Evolutionary conservation across 148 eudicot species (phyloP).

Genomic region (Rhododendron molle): DNA sequence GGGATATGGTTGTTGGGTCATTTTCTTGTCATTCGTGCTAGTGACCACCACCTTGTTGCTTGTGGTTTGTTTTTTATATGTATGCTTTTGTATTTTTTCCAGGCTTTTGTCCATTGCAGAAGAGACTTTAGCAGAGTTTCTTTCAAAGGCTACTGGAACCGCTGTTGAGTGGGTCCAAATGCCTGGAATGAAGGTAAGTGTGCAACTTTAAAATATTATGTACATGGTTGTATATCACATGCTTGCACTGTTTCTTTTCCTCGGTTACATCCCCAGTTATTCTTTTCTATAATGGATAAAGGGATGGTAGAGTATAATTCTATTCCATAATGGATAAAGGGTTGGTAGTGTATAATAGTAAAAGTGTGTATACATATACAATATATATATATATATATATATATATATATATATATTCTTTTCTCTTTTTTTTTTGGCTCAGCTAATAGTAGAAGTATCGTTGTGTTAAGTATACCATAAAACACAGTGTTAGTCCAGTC

Average conservation of each 20-base stretch:
- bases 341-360: too few species aligned
- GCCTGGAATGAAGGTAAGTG: slow-evolving; percentile 99
- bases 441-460: background rate
- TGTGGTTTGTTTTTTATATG: slow-evolving; percentile 36
- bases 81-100: slow-evolving; percentile 28
- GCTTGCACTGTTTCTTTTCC: background rate
- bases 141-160: slow-evolving; percentile 99
- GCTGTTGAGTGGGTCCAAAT: slow-evolving; percentile 99
- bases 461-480: background rate
- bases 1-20: slow-evolving; percentile 44
- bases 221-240: background rate
- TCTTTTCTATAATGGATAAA: background rate
- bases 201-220: background rate
- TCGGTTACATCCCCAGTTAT: background rate
- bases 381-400: too few species aligned
- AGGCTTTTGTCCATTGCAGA: slow-evolving; percentile 99
- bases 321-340: background rate
- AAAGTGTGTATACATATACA: too few species aligned
- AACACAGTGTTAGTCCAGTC: background rate
- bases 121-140: slow-evolving; percentile 99
- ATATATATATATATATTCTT: too few species aligned
- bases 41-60: slow-evolving; percentile 25
- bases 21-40: slow-evolving; percentile 33
- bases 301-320: too few species aligned
- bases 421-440: background rate